Evolutionary conservation across 805 yeast genomes (phyloP), one percentile per base, ranked within the genome.

Genomic region (Myxozyma nipponensis): DNA sequence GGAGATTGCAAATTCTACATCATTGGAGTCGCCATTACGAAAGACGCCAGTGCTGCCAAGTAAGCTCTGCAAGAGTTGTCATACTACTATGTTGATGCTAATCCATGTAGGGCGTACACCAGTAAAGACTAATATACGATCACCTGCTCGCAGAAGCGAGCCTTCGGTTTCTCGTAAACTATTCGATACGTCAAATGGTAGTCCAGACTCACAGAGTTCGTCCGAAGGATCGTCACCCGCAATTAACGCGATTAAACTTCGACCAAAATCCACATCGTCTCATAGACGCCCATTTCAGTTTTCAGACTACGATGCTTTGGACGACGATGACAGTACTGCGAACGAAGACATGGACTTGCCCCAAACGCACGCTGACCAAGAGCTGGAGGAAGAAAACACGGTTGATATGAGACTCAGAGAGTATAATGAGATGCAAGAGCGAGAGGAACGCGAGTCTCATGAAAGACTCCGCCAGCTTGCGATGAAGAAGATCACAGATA

Each of bases 101-200:
- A 7, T 35, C 15, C 15, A 7, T 35, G 7, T 49, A 6, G 54
- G 58, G 6, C 52, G 51, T 9, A 54, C 58, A 15, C 58, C 58
- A 4, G 57, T 54, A n/a, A 47, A 48, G 39, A 54, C 58, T 15
- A 47, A 47, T 18, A 54, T 54, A 10, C 54, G 58, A 10, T 54
- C 58, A 13, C 53, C 58, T 2, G 54, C 58, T 6, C 50, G 58
- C 2, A 50, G 58, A 17, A 39, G 23, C 19, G 58, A 39, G 47
- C 22, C 28, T 45, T 22, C 21, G 4, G 39, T 47, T 26, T 47
- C 58, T 19, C 36, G 58, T 28, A 50, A 46, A 26, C 42, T 54
- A n/a, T 28, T 28, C 13, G 32, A 28, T 7, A 7, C 32, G 13
- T 7, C 32, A 9, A n/a, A n/a, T n/a, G 32, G 13, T 9, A 35